These are phyloP conservation scores for Monosporozyma yasuniensis DNA, from an alignment of 805 yeast species.

Conservation along the genomic window DNA sequence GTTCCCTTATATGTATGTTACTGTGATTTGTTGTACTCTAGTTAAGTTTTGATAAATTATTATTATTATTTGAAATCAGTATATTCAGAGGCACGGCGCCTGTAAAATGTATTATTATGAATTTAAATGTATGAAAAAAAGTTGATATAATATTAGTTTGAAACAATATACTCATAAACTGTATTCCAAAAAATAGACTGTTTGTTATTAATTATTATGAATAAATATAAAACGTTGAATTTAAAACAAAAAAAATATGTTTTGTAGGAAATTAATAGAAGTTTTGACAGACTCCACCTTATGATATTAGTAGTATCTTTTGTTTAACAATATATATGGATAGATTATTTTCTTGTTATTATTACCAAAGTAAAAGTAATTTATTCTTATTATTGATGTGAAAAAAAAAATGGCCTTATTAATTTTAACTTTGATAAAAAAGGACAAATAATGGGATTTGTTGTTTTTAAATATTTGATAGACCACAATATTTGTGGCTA, in stretches of 20 bases:
- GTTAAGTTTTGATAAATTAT: not conserved
- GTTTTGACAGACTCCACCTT: constrained; percentile 1
- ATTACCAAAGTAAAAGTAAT: no score
- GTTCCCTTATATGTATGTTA: not conserved
- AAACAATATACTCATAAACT: not conserved
- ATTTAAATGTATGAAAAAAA: not conserved
- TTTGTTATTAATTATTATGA: no score
- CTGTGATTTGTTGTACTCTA: not conserved
- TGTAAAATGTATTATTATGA: not conserved
- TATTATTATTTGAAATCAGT: not conserved
- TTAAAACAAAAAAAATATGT: not conserved
- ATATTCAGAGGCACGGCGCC: not conserved
- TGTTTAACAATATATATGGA: no score
- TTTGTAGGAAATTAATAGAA: no score
- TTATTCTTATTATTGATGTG: not conserved
- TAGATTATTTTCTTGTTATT: no score
- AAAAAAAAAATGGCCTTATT: not conserved
- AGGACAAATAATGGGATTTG: not conserved
- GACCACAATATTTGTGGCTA: not conserved
- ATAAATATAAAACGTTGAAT: not conserved
- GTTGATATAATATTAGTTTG: not conserved
- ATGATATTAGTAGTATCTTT: no score
- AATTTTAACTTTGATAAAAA: not conserved
- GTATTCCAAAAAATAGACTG: not conserved
- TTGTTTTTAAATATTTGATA: not conserved